phyloP scores from a whole-genome alignment of 371 early-diverging fungal genomes.

The Zancudomyces culisetae region DNA sequence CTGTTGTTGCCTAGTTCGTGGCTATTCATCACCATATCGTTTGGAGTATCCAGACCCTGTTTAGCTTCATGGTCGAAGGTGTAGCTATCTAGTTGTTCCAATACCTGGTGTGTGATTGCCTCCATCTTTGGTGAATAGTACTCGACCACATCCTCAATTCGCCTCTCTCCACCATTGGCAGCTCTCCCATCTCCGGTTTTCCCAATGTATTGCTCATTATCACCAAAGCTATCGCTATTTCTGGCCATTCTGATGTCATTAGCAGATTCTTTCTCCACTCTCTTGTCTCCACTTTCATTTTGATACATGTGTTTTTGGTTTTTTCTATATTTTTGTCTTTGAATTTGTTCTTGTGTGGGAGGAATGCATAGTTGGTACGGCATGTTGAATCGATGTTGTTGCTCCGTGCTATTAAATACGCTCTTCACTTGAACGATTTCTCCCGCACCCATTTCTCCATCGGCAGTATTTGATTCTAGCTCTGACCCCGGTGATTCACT shows the following conservation, averaged over 20 bases:
- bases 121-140: no score
- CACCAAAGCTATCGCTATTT: slow-evolving; percentile 10
- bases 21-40: slow-evolving; percentile 8
- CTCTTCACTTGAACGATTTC: background rate
- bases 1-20: slow-evolving; percentile 17
- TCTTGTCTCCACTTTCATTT: no score
- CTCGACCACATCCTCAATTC: background rate
- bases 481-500: background rate
- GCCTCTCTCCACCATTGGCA: slow-evolving; percentile 2
- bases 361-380: slow-evolving; percentile 23
- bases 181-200: background rate
- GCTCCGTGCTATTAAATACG: slow-evolving; percentile 11
- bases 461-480: background rate
- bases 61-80: background rate
- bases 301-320: no score
- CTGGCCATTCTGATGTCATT: slow-evolving; percentile 7
- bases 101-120: background rate
- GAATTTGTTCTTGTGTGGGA: slow-evolving; percentile 8
- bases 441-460: background rate
- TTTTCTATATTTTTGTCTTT: no score
- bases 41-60: slow-evolving; percentile 17
- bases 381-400: slow-evolving; percentile 25
- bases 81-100: background rate
- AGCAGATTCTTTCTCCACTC: background rate
- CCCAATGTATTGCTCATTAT: background rate